Evolutionary conservation across 2,329 filamentous ascomycete species (phyloP).

Genomic region (Amauroascus niger): DNA sequence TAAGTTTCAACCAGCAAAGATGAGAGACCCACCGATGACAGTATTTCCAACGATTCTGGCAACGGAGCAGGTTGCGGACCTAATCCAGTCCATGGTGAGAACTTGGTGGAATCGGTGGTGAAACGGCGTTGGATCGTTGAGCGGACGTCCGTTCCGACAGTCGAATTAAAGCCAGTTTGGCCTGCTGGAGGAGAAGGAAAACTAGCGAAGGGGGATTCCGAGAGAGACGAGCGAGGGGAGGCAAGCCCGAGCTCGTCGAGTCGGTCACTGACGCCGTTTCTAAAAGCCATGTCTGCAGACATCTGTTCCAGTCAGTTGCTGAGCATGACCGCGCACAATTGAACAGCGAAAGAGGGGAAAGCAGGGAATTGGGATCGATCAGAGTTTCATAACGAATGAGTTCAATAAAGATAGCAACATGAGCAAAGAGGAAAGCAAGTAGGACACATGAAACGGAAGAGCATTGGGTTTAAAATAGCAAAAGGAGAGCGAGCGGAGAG

Average conservation of each 20-base stretch:
- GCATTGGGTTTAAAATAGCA: not conserved
- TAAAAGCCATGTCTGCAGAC: constrained; percentile 48
- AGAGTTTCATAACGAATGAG: constrained; percentile 3
- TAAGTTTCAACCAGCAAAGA: constrained; percentile 1
- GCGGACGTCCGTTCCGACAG: constrained; percentile 59
- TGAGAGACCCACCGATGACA: constrained; percentile 42
- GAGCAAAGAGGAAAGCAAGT: not conserved
- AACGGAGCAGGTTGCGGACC: constrained; percentile 44
- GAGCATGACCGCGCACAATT: constrained; percentile 14
- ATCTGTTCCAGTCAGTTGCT: constrained; percentile 11
- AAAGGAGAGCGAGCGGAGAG: not conserved
- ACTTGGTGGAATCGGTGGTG: constrained; percentile 79
- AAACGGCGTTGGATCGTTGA: constrained; percentile 79
- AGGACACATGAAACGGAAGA: constrained; percentile 11
- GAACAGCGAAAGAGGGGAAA: not conserved
- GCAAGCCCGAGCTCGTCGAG: constrained; percentile 76
- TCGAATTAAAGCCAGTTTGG: constrained; percentile 54
- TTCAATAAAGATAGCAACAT: not conserved
- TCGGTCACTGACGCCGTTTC: constrained; percentile 51
- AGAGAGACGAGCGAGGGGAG: constrained; percentile 64
- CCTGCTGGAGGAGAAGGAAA: constrained; percentile 62
- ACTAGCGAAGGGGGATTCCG: constrained; percentile 64
- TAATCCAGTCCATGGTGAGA: constrained; percentile 63
- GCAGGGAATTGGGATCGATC: not conserved
- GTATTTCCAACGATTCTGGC: constrained; percentile 45